Conservation (phyloP, 163 green algal genomes). For the Chlamydomonas reinhardtii region DNA sequence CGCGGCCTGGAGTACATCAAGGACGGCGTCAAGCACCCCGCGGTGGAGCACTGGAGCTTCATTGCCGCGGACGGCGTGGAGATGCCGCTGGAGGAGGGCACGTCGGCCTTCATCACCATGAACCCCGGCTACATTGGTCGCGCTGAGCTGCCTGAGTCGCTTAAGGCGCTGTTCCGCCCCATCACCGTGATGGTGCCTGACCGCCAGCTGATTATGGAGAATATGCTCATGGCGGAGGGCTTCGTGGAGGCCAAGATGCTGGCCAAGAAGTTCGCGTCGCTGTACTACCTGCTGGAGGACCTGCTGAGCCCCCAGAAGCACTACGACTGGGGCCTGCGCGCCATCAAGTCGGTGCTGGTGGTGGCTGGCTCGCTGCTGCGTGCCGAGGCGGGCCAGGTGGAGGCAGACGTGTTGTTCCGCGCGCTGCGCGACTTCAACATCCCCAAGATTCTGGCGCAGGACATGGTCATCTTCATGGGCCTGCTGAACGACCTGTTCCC, state of each 20-base stretch:
- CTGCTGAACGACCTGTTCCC: constrained; percentile 91
- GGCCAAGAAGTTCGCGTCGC: constrained; percentile 87
- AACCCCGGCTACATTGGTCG: constrained; percentile 94
- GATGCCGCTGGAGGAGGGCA: constrained; percentile 90
- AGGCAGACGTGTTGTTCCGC: constrained; percentile 89
- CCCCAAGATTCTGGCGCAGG: constrained; percentile 84
- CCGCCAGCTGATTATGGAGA: constrained; percentile 93
- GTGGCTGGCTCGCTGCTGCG: constrained; percentile 87
- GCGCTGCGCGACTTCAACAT: constrained; percentile 92
- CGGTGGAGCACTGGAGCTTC: constrained; percentile 82
- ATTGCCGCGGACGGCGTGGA: constrained; percentile 83
- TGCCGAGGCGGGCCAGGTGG: constrained; percentile 81
- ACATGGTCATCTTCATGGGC: constrained; percentile 92
- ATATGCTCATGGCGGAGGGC: constrained; percentile 91
- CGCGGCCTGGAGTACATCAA: constrained; percentile 84
- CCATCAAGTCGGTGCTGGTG: constrained; percentile 91
- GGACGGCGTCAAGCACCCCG: constrained; percentile 67
- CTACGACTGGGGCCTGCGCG: constrained; percentile 83
- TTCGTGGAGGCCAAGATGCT: constrained; percentile 86
- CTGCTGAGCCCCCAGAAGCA: constrained; percentile 91
- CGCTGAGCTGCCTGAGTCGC: constrained; percentile 79
- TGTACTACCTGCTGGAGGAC: constrained; percentile 93
- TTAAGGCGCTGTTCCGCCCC: constrained; percentile 92
- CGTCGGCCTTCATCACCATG: constrained; percentile 93
- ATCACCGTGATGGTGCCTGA: constrained; percentile 94